phyloP scores from a whole-genome alignment of 2,329 filamentous ascomycete species.

The Paramyrothecium sp. region DNA sequence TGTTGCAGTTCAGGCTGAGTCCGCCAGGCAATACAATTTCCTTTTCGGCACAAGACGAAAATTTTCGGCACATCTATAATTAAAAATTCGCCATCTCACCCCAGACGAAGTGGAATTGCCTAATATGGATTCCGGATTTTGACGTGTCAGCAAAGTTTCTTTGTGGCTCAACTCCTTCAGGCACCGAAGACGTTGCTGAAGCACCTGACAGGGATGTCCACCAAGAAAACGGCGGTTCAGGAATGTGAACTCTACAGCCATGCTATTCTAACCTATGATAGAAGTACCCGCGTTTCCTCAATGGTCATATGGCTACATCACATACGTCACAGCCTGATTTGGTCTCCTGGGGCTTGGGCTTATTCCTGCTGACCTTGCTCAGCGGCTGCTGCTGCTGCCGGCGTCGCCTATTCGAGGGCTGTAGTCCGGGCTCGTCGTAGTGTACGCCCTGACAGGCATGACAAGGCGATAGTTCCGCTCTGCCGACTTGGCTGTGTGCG shows the following conservation, averaged over 20 bases:
- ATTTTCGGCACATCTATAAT: background rate
- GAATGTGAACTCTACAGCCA: background rate
- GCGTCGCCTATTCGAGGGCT: background rate
- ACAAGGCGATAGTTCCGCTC: too few relatives aligned
- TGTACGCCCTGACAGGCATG: too few relatives aligned
- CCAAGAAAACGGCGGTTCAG: background rate
- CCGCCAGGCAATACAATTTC: background rate
- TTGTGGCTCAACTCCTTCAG: too few relatives aligned
- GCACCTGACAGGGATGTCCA: background rate
- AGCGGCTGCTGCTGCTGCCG: background rate
- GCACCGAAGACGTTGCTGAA: background rate
- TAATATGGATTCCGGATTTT: background rate
- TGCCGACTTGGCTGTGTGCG: too few relatives aligned
- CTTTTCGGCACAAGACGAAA: background rate
- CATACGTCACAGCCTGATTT: background rate
- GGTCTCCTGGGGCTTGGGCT: background rate
- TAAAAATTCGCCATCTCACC: background rate
- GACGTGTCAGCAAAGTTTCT: background rate
- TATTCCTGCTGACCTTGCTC: background rate
- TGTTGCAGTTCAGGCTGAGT: background rate
- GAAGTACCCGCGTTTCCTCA: background rate
- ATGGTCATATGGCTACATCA: background rate
- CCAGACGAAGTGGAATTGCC: background rate
- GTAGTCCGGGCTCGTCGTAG: too few relatives aligned
- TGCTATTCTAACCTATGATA: background rate